A percentile compares a stretch with the other conserved stretches of the same genome.
Evolutionary conservation across 331 rosid genomes (phyloP).

Genomic region (Acacia pycnantha): DNA sequence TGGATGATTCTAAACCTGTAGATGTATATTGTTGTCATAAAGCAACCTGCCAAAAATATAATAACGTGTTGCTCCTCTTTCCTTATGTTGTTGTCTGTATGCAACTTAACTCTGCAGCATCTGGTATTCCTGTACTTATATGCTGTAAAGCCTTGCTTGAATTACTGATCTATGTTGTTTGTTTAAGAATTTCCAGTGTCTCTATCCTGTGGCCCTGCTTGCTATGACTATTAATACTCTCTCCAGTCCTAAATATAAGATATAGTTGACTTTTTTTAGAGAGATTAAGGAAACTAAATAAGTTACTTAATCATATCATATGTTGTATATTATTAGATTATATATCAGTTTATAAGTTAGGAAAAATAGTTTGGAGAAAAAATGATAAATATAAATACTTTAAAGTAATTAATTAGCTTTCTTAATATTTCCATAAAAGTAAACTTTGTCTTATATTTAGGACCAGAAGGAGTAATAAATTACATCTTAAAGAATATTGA

Average conservation of each 20-base stretch:
- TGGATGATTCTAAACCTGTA: background rate
- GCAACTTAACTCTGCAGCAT: slow-evolving; percentile 1
- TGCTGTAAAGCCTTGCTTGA: background rate
- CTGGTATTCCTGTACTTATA: background rate
- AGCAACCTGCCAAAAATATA: background rate
- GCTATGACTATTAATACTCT: background rate
- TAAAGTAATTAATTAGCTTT: no score
- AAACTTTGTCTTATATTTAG: no score
- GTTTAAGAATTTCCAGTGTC: background rate
- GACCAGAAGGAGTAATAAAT: background rate
- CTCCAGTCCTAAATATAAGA: no score
- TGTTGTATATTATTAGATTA: no score
- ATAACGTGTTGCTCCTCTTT: background rate
- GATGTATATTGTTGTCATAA: background rate
- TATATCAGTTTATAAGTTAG: no score
- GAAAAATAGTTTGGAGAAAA: no score
- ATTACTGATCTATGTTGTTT: background rate
- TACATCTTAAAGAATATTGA: background rate
- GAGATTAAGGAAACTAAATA: no score
- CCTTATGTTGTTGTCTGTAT: slow-evolving; percentile 1
- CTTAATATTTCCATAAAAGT: no score
- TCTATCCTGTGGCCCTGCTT: background rate
- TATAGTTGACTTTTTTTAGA: no score
- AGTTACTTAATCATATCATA: no score
- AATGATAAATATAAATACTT: no score